A percentile compares a stretch with the other conserved stretches of the same genome.
These are phyloP conservation scores for Camellia granthamiana DNA, from an alignment of 148 eudicot species.

Conservation along the genomic window DNA sequence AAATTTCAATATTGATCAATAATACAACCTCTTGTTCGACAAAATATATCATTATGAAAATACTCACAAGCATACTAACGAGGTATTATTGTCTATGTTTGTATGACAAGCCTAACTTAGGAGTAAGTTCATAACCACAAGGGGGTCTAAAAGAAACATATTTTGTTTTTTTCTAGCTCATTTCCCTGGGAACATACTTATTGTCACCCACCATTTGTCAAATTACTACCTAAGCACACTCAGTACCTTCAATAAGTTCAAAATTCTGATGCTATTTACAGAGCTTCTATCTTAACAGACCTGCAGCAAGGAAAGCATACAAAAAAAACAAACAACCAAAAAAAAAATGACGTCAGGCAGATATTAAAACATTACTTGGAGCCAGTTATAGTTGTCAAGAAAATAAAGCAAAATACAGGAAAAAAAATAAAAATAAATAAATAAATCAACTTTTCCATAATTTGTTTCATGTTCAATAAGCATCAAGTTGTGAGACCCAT, in stretches of 20 bases:
- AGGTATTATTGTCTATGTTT: background rate
- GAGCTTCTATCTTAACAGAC: background rate
- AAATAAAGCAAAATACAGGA: too few relatives aligned
- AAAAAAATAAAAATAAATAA: too few relatives aligned
- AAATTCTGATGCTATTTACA: constrained; percentile 5
- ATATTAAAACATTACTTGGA: background rate
- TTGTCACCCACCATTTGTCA: background rate
- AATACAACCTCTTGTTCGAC: background rate
- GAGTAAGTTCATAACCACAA: background rate
- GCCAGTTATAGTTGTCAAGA: too few relatives aligned
- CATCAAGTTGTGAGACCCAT: too few relatives aligned
- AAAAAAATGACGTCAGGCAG: background rate
- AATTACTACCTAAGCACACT: background rate
- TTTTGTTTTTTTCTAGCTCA: background rate
- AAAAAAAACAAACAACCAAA: too few relatives aligned
- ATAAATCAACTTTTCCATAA: too few relatives aligned
- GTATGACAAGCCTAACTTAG: background rate
- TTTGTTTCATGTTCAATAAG: too few relatives aligned
- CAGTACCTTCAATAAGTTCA: background rate
- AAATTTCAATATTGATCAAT: background rate
- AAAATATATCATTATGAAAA: background rate
- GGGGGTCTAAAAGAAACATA: background rate
- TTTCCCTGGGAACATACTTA: background rate
- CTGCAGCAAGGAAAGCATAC: constrained; percentile 17
- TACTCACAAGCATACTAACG: background rate